Base-by-base conservation (phyloP, 805 yeast species). In the Metschnikowia borealis region DNA sequence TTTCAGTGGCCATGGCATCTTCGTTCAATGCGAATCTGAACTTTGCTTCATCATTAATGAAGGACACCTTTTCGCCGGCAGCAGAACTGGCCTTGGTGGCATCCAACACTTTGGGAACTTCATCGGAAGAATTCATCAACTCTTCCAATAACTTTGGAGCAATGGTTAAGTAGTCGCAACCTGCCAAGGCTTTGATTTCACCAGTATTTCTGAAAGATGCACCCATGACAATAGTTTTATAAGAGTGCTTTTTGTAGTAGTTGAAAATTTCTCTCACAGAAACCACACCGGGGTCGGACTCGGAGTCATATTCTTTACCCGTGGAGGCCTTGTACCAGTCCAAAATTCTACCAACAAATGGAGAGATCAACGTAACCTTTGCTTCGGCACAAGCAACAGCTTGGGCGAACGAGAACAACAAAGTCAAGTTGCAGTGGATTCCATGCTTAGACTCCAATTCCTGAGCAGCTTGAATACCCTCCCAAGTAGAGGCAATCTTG, bases 331-430 rank as follows among this genome's bases (percentile, higher is more conserved):
- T 92, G 87, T 82, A 89, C 96, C 97, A 94, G 76, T 94, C 99
- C 73, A 92, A 81, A 72, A 94, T 94, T 81, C 99, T 89, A 66
- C 99, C 99, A 58, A 94, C 99, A 68, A 94, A 94, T 62, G 99
- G 99, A 41, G 99, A 94, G 66, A 94, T 92, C 73, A 94, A 82
- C 52, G 98, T 92, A 63, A 89, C 92, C 56, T 84, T 74, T 62
- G 98, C 99, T 79, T 94, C 99, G 60, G 99, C 99, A 78, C 92
- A 87, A 52, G 99, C 97, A 67, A 94, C 97, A 59, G 99, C 99
- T 79, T 94, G 99, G 50, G 83, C 88, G 67, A 89, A 89, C 37
- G 97, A 88, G 85, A 94, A 94, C 67, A 94, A 81, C 62, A 94
- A 77, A 51, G 99, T 94, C 80, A 94, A 81, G 83, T 94, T 94